These are phyloP conservation scores for Chlamydomonas eustigma DNA, from an alignment of 139 green algal genomes.

Conservation along the genomic window DNA sequence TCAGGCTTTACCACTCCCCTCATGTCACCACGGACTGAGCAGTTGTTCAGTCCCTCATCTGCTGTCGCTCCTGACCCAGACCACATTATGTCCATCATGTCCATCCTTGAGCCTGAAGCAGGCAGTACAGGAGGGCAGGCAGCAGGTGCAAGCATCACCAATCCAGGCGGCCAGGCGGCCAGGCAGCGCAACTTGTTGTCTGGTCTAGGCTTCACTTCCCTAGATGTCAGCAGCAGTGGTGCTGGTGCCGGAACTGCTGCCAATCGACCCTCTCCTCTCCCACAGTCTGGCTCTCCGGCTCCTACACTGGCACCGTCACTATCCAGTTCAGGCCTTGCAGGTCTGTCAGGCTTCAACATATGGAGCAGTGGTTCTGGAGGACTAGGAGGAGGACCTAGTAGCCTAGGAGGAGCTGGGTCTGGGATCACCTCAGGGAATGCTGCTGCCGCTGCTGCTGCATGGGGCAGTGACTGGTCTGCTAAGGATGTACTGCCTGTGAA, in stretches of 20 bases:
- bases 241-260: too few species aligned
- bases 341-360: not conserved
- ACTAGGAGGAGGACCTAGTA: too few species aligned
- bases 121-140: not conserved
- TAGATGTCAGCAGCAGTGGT: not conserved
- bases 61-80: slow-evolving; percentile 1
- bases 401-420: not conserved
- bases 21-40: not conserved
- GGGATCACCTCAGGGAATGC: not conserved
- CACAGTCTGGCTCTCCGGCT: not conserved
- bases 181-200: not conserved
- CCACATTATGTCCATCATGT: slow-evolving; percentile 45
- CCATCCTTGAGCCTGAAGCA: slow-evolving; percentile 32
- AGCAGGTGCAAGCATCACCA: not conserved
- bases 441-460: not conserved
- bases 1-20: not conserved
- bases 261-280: too few species aligned
- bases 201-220: not conserved
- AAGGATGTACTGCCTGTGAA: not conserved
- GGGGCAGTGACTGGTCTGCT: not conserved
- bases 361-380: not conserved
- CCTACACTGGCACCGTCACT: not conserved
- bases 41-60: not conserved
- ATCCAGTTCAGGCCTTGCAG: not conserved
- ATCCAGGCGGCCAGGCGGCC: too few species aligned